phyloP scores from a whole-genome alignment of 805 yeast species.

The Wilhelminamyces savonicus region DNA sequence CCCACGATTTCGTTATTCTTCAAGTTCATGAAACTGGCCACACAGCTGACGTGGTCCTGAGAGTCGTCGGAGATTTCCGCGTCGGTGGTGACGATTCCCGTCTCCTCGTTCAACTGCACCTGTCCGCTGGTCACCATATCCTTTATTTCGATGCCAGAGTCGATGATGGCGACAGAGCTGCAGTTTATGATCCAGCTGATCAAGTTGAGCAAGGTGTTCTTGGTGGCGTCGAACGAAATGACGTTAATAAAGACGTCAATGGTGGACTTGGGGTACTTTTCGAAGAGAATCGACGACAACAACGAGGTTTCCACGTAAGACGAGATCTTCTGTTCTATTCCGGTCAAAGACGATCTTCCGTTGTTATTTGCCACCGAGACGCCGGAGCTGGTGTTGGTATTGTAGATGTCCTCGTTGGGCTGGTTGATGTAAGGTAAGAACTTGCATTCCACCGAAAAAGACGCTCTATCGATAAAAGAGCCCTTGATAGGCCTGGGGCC shows the following conservation, averaged over 20 bases:
- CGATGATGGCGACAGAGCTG: constrained; percentile 69
- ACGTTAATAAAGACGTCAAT: constrained; percentile 73
- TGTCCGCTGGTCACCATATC: constrained; percentile 72
- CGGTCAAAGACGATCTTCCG: constrained; percentile 29
- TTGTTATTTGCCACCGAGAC: constrained; percentile 7
- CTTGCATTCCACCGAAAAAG: constrained; percentile 54
- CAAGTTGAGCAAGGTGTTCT: constrained; percentile 27
- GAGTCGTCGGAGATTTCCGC: not conserved
- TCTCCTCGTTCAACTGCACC: constrained; percentile 13
- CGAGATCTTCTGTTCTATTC: constrained; percentile 42
- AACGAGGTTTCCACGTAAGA: constrained; percentile 47
- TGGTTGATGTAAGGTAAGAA: constrained; percentile 45
- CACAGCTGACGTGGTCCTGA: constrained; percentile 3
- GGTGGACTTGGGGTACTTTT: constrained; percentile 84
- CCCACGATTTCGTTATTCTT: constrained; percentile 56
- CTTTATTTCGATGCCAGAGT: constrained; percentile 75
- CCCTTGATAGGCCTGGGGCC: constrained; percentile 89
- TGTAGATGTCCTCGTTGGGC: constrained; percentile 27
- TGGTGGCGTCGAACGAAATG: constrained; percentile 36
- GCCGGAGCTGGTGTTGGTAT: constrained; percentile 9
- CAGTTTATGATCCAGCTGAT: constrained; percentile 53
- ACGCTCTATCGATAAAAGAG: constrained; percentile 60
- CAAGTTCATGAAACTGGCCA: constrained; percentile 49
- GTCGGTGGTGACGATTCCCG: constrained; percentile 4
- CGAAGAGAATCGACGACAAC: constrained; percentile 48